Percentiles rank a stretch among this genome's conserved stretches.
These are phyloP conservation scores for Rhodocollybia butyracea DNA, from an alignment of 768 basidiomycete genomes.

Conservation along the genomic window DNA sequence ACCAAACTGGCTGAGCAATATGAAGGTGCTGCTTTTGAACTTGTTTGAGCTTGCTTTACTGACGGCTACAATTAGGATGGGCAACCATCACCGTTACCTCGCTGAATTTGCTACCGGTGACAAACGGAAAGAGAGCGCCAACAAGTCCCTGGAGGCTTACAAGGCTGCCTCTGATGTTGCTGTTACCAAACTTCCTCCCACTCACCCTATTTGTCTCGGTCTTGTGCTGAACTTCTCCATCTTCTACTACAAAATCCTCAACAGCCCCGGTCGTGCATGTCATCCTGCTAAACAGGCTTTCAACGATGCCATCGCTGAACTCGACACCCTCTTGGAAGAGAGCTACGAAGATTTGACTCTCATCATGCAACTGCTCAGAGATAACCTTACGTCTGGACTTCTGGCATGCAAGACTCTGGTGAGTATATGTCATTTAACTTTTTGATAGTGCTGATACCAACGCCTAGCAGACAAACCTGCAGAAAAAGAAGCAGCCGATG, in stretches of 20 bases:
- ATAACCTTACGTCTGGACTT: conserved; percentile 99
- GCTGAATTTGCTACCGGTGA: conserved; percentile 98
- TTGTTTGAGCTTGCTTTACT: background rate
- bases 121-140: conserved; percentile 94
- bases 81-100: conserved; percentile 98
- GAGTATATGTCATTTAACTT: conserved; percentile 22
- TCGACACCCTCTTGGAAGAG: conserved; percentile 98
- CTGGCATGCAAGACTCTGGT: conserved; percentile 95
- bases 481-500: conserved; percentile 66
- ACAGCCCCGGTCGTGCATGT: conserved; percentile 97
- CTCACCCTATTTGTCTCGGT: conserved; percentile 97
- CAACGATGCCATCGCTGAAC: conserved; percentile 98
- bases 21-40: conserved; percentile 62
- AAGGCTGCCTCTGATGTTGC: conserved; percentile 98
- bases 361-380: conserved; percentile 94
- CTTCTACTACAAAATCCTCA: conserved; percentile 99
- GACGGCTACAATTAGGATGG: conserved; percentile 66
- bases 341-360: conserved; percentile 99
- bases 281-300: conserved; percentile 99
- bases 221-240: conserved; percentile 99
- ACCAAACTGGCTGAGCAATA: conserved; percentile 99
- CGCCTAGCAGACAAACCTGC: conserved; percentile 60
- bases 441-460: conserved; percentile 10
- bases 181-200: conserved; percentile 90
- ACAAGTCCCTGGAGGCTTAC: conserved; percentile 96